A percentile compares a stretch with the other conserved stretches of the same genome.
Conservation (phyloP, 2,329 filamentous ascomycete genomes). For the Leptographium radiaticola region DNA sequence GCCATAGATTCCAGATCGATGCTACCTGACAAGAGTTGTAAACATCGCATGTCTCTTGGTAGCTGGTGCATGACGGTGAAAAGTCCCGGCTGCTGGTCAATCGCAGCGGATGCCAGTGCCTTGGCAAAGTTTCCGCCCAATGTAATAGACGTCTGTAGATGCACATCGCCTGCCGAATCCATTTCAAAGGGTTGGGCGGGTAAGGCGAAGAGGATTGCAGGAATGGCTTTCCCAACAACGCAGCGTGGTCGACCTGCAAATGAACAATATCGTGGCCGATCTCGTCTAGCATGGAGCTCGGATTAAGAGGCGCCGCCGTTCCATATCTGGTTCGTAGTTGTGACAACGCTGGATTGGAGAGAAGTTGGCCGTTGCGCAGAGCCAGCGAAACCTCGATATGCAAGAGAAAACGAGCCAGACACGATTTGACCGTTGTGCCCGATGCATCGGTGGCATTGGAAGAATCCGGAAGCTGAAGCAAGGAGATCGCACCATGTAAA, state of each 20-base stretch:
- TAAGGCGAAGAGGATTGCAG: background rate
- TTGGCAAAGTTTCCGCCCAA: background rate
- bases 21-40: background rate
- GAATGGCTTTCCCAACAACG: background rate
- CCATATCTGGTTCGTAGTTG: background rate
- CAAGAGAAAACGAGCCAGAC: background rate
- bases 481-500: background rate
- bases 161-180: background rate
- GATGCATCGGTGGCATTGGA: background rate
- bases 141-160: background rate
- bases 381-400: background rate
- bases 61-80: background rate
- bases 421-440: background rate
- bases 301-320: background rate
- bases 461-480: background rate
- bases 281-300: background rate
- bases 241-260: background rate
- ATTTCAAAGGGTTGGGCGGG: background rate
- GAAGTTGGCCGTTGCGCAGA: background rate
- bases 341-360: background rate
- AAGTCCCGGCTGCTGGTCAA: background rate
- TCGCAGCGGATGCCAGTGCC: background rate
- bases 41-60: background rate
- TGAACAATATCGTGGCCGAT: background rate
- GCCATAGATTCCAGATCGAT: slow-evolving; percentile 1